Conservation (phyloP, 1,284 basidiomycete genomes). For the Microbotryum silenes-acaulis region DNA sequence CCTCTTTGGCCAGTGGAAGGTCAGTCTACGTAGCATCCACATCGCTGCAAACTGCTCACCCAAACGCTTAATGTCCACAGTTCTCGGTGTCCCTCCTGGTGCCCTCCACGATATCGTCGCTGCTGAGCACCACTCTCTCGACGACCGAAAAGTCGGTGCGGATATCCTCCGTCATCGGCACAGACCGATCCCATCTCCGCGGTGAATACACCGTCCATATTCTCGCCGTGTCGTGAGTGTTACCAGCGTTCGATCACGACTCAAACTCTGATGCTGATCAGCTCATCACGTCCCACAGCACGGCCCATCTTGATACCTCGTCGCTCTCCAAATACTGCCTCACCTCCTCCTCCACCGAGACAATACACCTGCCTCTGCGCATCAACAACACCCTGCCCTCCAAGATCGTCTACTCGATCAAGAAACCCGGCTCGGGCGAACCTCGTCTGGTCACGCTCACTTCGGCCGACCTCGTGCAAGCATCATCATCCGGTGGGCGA, state of each 20-base stretch:
- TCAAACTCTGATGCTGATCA: background rate
- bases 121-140: conserved; percentile 44
- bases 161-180: conserved; percentile 40
- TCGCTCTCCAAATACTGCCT: conserved; percentile 59
- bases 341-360: conserved; percentile 37
- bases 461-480: conserved; percentile 5
- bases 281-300: conserved; percentile 44
- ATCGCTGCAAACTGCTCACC: conserved; percentile 9
- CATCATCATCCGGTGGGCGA: too few relatives aligned
- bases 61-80: conserved; percentile 41
- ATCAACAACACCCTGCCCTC: conserved; percentile 84
- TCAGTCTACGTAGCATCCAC: conserved; percentile 16
- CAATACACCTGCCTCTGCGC: conserved; percentile 65
- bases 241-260: background rate
- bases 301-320: conserved; percentile 70
- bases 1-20: conserved; percentile 53
- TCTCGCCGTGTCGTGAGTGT: conserved; percentile 55
- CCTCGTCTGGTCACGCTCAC: background rate
- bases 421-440: conserved; percentile 32
- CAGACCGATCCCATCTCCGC: conserved; percentile 52
- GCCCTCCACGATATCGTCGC: conserved; percentile 42
- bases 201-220: conserved; percentile 84
- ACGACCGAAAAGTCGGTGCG: conserved; percentile 42
- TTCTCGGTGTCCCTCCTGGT: conserved; percentile 32
- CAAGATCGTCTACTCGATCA: conserved; percentile 58